Evolutionary conservation across 805 yeast genomes (phyloP).

Genomic region (Suhomyces sp.): DNA sequence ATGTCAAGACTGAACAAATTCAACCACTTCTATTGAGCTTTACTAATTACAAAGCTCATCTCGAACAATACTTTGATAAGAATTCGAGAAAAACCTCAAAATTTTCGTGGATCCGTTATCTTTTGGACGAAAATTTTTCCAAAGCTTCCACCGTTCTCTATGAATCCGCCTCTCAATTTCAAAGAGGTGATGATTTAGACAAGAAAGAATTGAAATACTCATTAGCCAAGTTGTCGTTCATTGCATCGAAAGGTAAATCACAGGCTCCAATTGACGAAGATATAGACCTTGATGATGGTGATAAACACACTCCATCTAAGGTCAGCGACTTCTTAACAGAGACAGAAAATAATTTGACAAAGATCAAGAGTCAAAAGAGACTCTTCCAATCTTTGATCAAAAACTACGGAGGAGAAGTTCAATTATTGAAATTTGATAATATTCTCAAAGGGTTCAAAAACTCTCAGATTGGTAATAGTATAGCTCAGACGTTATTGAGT

Average conservation of each 20-base stretch:
- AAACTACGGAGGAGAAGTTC: conserved; percentile 25
- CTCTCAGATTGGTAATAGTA: conserved; percentile 9
- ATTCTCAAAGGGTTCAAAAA: conserved; percentile 18
- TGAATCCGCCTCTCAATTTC: conserved; percentile 35
- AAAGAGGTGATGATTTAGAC: conserved; percentile 39
- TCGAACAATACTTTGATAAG: conserved; percentile 53
- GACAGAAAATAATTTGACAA: conserved; percentile 51
- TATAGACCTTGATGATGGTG: background rate
- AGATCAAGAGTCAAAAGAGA: conserved; percentile 50
- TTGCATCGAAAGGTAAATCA: conserved; percentile 39
- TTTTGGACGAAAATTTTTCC: conserved; percentile 50
- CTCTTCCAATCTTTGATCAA: conserved; percentile 21
- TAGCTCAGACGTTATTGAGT: conserved; percentile 17
- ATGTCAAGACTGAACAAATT: conserved; percentile 51
- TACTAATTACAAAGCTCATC: conserved; percentile 47
- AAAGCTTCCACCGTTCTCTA: conserved; percentile 51
- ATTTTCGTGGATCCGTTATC: conserved; percentile 72
- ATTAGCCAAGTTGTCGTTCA: conserved; percentile 65
- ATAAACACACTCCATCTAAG: too few species aligned
- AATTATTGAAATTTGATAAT: conserved; percentile 27
- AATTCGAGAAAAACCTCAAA: conserved; percentile 43
- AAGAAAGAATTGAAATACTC: conserved; percentile 60
- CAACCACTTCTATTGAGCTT: conserved; percentile 57
- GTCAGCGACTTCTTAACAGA: conserved; percentile 30
- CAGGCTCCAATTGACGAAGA: too few species aligned